A percentile compares a stretch with the other conserved stretches of the same genome.
Evolutionary conservation across 106 monocot genomes (phyloP).

Genomic region (Phalaenopsis aphrodite): DNA sequence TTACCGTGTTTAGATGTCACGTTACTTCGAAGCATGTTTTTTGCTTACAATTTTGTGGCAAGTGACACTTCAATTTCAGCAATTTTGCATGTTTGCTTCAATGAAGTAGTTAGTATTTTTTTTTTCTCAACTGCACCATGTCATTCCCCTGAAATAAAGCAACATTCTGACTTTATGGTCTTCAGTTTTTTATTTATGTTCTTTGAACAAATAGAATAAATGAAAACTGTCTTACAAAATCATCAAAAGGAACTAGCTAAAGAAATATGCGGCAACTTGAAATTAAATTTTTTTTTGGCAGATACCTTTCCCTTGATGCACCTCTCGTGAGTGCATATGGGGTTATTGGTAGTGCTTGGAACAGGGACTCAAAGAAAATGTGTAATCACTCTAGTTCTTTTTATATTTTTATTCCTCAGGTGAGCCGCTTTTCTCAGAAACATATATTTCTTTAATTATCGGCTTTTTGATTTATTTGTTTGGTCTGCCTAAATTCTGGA

Average conservation of each 20-base stretch:
- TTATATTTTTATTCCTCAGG: slow-evolving; percentile 84
- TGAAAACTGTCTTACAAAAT: background rate
- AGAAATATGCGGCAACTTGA: slow-evolving; percentile 14
- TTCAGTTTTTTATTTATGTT: background rate
- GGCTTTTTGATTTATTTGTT: background rate
- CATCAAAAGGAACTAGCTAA: slow-evolving; percentile 3
- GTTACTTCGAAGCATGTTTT: background rate
- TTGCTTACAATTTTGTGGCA: background rate
- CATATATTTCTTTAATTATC: background rate
- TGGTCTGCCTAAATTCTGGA: background rate
- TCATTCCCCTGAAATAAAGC: background rate
- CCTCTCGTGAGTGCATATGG: slow-evolving; percentile 83
- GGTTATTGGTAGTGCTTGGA: slow-evolving; percentile 38
- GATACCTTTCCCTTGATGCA: slow-evolving; percentile 93
- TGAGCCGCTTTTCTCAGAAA: slow-evolving; percentile 18
- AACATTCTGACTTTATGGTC: background rate
- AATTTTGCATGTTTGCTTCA: background rate
- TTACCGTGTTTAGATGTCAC: background rate
- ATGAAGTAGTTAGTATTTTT: background rate
- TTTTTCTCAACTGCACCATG: background rate
- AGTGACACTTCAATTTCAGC: background rate
- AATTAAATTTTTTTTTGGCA: slow-evolving; percentile 35
- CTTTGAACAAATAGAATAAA: background rate
- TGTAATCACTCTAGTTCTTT: slow-evolving; percentile 28
- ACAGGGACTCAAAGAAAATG: slow-evolving; percentile 13